phyloP scores from a whole-genome alignment of 495 filamentous ascomycete species.

The Penicillium longicatenatum region DNA sequence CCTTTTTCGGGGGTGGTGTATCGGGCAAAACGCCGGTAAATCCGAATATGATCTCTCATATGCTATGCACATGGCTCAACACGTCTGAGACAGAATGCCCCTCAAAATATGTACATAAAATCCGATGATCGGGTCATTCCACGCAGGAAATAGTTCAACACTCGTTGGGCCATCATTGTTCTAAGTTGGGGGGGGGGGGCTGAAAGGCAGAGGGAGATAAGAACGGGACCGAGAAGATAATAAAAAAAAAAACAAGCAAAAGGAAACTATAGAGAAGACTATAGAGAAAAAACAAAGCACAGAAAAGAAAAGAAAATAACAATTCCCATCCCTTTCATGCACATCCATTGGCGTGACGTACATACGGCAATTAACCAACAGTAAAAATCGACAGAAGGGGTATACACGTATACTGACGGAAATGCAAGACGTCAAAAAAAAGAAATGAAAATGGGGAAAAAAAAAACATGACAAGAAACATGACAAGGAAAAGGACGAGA shows the following conservation, averaged over 20 bases:
- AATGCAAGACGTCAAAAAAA: conserved; percentile 7
- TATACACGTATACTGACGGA: conserved; percentile 20
- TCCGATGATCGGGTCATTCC: conserved; percentile 20
- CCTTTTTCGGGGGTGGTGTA: neutral
- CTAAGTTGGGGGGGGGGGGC: neutral
- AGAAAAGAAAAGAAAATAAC: conserved; percentile 12
- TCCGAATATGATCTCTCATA: conserved; percentile 31
- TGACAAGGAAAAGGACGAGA: too few relatives aligned
- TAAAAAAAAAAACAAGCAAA: neutral
- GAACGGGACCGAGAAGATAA: neutral
- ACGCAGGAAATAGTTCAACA: conserved; percentile 10
- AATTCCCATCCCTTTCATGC: conserved; percentile 21
- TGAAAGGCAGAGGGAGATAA: neutral
- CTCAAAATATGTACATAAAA: conserved; percentile 21
- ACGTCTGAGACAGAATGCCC: conserved; percentile 20
- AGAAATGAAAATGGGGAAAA: conserved; percentile 6
- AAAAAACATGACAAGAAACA: conserved; percentile 2
- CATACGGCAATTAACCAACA: conserved; percentile 13
- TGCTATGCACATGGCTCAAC: conserved; percentile 18
- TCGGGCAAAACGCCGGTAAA: neutral
- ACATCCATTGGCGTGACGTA: conserved; percentile 18
- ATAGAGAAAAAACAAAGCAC: conserved; percentile 5
- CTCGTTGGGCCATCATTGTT: neutral
- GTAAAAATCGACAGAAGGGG: conserved; percentile 11
- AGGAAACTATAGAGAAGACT: neutral